phyloP scores from a whole-genome alignment of 257 asterid genomes.

The Nicotiana benthamiana region DNA sequence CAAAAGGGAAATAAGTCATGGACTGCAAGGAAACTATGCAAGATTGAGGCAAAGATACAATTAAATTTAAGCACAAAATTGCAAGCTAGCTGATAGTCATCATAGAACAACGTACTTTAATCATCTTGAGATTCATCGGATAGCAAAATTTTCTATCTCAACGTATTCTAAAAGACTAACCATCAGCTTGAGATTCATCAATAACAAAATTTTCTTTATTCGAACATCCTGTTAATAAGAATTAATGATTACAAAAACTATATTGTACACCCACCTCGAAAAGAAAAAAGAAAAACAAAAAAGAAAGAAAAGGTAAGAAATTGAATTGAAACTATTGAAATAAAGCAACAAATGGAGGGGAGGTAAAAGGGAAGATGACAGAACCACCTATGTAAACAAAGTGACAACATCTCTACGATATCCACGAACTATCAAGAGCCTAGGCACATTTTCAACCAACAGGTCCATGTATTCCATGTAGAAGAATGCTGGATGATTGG shows the following conservation, averaged over 20 bases:
- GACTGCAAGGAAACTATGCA: background rate
- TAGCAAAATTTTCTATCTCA: background rate
- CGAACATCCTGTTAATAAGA: background rate
- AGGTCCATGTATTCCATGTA: constrained; percentile 98
- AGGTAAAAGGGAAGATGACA: background rate
- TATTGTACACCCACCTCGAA: constrained; percentile 6
- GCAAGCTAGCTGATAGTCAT: background rate
- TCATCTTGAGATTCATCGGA: background rate
- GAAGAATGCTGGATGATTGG: constrained; percentile 77
- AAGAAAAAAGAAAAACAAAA: background rate
- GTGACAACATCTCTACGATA: constrained; percentile 95
- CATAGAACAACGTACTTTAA: background rate
- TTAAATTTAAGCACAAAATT: background rate
- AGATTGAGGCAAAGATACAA: no score
- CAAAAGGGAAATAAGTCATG: background rate
- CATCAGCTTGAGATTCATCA: background rate
- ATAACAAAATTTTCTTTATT: background rate
- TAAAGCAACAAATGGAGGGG: background rate
- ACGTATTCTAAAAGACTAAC: background rate
- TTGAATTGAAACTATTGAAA: background rate
- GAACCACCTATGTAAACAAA: constrained; percentile 59
- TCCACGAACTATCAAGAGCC: constrained; percentile 92
- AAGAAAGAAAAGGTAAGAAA: background rate
- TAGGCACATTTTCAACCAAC: constrained; percentile 91
- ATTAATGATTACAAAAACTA: constrained; percentile 1